phyloP scores from a whole-genome alignment of 345 rosid genomes.

The Psidium friedrichsthalianum region DNA sequence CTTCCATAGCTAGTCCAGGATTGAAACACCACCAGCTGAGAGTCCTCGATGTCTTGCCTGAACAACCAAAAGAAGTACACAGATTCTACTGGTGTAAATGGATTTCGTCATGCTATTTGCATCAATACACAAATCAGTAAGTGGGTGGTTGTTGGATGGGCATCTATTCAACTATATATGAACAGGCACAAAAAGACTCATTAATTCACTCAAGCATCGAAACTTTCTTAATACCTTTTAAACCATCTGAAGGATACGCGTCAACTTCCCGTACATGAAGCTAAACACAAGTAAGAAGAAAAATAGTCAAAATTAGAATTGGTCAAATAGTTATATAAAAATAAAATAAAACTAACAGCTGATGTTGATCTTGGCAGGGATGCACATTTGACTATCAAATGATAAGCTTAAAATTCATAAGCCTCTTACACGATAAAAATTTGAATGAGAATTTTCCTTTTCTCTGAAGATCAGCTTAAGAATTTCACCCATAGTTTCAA shows the following conservation, averaged over 20 bases:
- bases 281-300: slow-evolving; percentile 15
- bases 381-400: neutral
- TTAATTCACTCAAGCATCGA: neutral
- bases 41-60: slow-evolving; percentile 74
- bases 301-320: neutral
- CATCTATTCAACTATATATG: neutral
- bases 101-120: neutral
- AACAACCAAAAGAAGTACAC: slow-evolving; percentile 4
- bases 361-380: neutral
- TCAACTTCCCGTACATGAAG: slow-evolving; percentile 82
- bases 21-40: slow-evolving; percentile 99
- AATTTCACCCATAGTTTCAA: slow-evolving; percentile 62
- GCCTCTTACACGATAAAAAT: slow-evolving; percentile 65
- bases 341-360: neutral
- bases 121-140: neutral
- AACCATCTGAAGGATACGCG: slow-evolving; percentile 32
- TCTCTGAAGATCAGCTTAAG: slow-evolving; percentile 69
- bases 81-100: neutral
- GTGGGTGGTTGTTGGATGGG: neutral
- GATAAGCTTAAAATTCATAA: neutral
- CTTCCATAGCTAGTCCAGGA: slow-evolving; percentile 95
- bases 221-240: slow-evolving; percentile 41
- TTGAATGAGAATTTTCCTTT: slow-evolving; percentile 42
- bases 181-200: neutral
- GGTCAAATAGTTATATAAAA: neutral